phyloP scores from a whole-genome alignment of 306 rosid genomes.

The Trichosanthes cucumerina region DNA sequence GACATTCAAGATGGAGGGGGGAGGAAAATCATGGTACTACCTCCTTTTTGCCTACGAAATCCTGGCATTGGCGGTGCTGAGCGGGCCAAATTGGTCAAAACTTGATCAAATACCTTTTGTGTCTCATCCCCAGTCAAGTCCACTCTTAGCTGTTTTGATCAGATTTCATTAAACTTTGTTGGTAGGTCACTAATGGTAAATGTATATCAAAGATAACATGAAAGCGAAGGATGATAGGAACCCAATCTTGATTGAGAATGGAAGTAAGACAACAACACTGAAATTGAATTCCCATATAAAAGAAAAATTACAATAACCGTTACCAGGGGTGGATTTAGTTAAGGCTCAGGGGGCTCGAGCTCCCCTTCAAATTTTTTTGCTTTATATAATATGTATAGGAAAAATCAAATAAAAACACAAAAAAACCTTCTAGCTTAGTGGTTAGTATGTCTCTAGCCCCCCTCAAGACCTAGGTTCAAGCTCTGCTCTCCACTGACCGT shows the following conservation, averaged over 20 bases:
- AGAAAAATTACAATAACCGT: neutral
- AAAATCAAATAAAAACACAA: too few relatives aligned
- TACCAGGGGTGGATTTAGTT: too few relatives aligned
- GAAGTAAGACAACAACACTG: neutral
- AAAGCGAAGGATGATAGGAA: neutral
- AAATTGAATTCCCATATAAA: neutral
- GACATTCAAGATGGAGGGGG: neutral
- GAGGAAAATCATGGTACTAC: conserved; percentile 21
- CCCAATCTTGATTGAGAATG: neutral
- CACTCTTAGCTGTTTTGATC: conserved; percentile 55
- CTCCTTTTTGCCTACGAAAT: conserved; percentile 82
- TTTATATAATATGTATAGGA: too few relatives aligned
- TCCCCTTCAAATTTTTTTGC: too few relatives aligned
- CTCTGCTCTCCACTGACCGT: too few relatives aligned
- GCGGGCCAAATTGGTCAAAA: conserved; percentile 48
- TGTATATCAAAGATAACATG: neutral
- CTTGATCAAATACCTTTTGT: conserved; percentile 45
- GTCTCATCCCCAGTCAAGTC: conserved; percentile 66
- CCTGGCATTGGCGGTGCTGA: conserved; percentile 82
- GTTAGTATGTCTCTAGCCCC: too few relatives aligned
- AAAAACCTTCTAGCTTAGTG: too few relatives aligned
- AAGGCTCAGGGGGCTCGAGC: too few relatives aligned
- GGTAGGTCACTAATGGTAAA: neutral
- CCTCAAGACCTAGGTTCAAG: too few relatives aligned
- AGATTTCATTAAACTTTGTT: conserved; percentile 1